These are phyloP conservation scores for Xylaria multiplex DNA, from an alignment of 2,329 filamentous ascomycete genomes.

Conservation along the genomic window DNA sequence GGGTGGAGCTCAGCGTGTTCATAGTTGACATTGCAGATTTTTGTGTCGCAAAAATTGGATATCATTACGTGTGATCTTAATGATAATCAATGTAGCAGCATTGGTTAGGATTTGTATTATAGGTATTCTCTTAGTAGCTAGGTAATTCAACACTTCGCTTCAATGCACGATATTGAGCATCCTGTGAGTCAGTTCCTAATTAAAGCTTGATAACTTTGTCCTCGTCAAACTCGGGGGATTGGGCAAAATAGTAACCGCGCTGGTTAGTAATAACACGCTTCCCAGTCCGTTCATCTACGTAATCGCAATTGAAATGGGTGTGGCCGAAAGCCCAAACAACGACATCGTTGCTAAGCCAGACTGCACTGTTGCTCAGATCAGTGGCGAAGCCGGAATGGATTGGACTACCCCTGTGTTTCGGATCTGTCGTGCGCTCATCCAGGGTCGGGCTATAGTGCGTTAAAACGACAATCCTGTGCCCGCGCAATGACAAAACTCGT, in stretches of 20 bases:
- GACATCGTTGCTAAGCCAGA: background rate
- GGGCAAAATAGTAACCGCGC: constrained; percentile 53
- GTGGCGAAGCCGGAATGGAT: constrained; percentile 53
- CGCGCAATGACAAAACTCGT: constrained; percentile 42
- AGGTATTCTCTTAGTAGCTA: no score
- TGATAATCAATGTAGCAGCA: no score
- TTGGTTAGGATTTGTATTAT: no score
- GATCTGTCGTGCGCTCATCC: constrained; percentile 50
- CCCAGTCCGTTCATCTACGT: constrained; percentile 44
- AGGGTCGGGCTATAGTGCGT: constrained; percentile 57
- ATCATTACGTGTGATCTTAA: no score
- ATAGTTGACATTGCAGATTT: no score
- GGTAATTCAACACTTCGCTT: no score
- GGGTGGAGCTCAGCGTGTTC: no score
- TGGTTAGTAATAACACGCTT: constrained; percentile 55
- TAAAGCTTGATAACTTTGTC: background rate
- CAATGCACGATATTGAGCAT: no score
- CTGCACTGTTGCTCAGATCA: constrained; percentile 47
- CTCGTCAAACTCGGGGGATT: constrained; percentile 2
- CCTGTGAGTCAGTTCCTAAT: no score
- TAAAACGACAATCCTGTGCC: constrained; percentile 50
- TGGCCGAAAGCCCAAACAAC: constrained; percentile 60
- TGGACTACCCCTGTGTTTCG: constrained; percentile 47
- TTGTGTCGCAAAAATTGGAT: no score
- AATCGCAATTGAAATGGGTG: constrained; percentile 60